phyloP scores from a whole-genome alignment of 164 flowering plant genomes.

The Vitis vinifera region ASM3070453v1 NC_081811.1:4854001-4854500 shows the following conservation, averaged over 20 bases:
- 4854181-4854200: constrained; percentile 41
- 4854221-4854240: too few relatives aligned
- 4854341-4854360: too few relatives aligned
- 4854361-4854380: too few relatives aligned
- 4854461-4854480: too few relatives aligned
- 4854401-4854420: too few relatives aligned
- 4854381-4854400: too few relatives aligned
- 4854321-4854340: not conserved
- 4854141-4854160: constrained; percentile 40
- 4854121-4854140: constrained; percentile 70
- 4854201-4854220: constrained; percentile 24
- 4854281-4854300: too few relatives aligned
- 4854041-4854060: constrained; percentile 33
- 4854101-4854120: constrained; percentile 64
- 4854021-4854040: constrained; percentile 63
- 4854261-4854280: too few relatives aligned
- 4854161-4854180: constrained; percentile 42
- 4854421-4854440: too few relatives aligned
- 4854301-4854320: not conserved
- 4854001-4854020: constrained; percentile 67
- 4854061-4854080: constrained; percentile 42
- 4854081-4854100: constrained; percentile 35
- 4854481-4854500: too few relatives aligned
- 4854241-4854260: too few relatives aligned
- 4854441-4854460: too few relatives aligned